Evolutionary conservation across 257 asterid species (phyloP).

Genomic region (Vinca minor): DNA sequence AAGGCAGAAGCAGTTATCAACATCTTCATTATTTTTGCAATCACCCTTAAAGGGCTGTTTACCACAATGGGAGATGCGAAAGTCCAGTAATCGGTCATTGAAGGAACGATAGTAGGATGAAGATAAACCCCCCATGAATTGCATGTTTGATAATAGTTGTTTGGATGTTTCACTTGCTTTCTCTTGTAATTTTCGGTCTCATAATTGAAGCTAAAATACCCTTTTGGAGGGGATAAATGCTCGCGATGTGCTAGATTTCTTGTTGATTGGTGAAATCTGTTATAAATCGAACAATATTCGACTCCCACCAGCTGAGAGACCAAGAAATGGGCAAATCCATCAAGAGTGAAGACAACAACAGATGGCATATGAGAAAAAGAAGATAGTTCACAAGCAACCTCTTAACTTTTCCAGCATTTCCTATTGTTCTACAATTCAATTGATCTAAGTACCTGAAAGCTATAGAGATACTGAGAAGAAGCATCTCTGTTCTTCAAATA

Average conservation of each 20-base stretch:
- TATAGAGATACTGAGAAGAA: background rate
- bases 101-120: constrained; percentile 41
- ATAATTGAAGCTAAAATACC: constrained; percentile 16
- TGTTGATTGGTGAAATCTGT: constrained; percentile 19
- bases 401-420: too few relatives aligned
- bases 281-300: too few relatives aligned
- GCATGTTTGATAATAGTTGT: background rate
- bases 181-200: constrained; percentile 14
- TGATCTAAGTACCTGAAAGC: background rate
- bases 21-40: constrained; percentile 60
- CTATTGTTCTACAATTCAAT: too few relatives aligned
- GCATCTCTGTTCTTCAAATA: too few relatives aligned
- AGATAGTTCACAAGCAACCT: too few relatives aligned
- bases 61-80: constrained; percentile 54
- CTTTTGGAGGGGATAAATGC: constrained; percentile 19
- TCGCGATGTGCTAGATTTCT: constrained; percentile 17
- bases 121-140: background rate
- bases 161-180: constrained; percentile 8
- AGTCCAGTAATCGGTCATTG: constrained; percentile 41
- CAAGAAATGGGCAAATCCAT: too few relatives aligned
- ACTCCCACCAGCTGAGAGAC: too few relatives aligned
- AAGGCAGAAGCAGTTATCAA: constrained; percentile 67
- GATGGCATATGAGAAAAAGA: too few relatives aligned
- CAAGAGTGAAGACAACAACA: too few relatives aligned
- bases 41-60: constrained; percentile 75